Evolutionary conservation across 257 asterid species (phyloP), one percentile per base, ranked within the genome.

Genomic region (Jacaranda copaia): DNA sequence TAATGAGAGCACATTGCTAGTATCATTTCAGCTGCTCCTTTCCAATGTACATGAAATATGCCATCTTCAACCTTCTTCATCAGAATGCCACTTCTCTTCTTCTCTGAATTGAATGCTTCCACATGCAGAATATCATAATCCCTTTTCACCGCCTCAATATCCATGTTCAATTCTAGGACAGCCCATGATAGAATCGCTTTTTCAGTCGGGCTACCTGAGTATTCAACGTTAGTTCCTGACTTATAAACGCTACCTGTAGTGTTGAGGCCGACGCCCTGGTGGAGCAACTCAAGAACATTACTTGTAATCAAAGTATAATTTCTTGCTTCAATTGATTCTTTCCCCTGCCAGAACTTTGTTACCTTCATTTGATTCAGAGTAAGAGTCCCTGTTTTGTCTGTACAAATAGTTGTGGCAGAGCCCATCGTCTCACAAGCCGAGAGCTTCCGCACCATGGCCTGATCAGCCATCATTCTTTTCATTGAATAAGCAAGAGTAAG

Each of bases 21-120:
- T 8, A 88, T 77, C 91, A 83, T 86, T 62, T 89, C 95, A n/a
- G 95, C 91, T 4, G 88, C 91, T 20, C 95, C 95, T 77, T 86
- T 89, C 95, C 95, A 88, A 63, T 88, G 91, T 14, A 79, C 86
- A 48, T 86, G 84, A 16, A 45, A 2, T 0, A 82, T 78, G 12
- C 16, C 55, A 7, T 84, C 88, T 3, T 13, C 36, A 6, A 53
- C 64, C 36, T 77, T 77, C 9, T n/a, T 71, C 61, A 40, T 15
- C 19, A 72, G 16, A 52, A 72, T 53, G 5, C 78, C 82, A 43
- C 82, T 70, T 42, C 68, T 19, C 72, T 78, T 78, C 16, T 71
- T 78, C 45, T 39, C 66, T 0, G 82, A 78, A 55, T 62, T 78
- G 67, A 78, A 78, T 49, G 82, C 58, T 71, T 72, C 73, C 3